Base-by-base conservation (phyloP, 2,329 filamentous ascomycete genomes). In the Decorospora gaudefroyi region DNA sequence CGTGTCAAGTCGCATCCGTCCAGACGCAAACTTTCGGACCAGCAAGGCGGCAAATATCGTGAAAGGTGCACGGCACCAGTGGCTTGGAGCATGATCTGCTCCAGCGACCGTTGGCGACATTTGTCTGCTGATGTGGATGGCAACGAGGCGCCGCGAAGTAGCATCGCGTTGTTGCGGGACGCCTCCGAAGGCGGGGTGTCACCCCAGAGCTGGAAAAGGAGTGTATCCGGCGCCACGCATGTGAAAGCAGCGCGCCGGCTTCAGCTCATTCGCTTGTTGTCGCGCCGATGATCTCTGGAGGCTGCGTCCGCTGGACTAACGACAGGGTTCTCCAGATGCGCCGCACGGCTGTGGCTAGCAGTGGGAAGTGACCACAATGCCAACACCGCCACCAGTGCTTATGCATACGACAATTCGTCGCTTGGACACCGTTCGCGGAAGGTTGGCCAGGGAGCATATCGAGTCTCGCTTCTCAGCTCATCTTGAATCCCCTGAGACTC, bases 261-360 rank as follows among this genome's bases (percentile, higher is more conserved):
- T 34, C 28, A 46, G 48, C 49, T 48, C 46, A 61, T 55, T 58
- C 43, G 56, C 29, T 50, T 34, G 44, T 30, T 52, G 51, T 51
- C 46, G 51, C 36, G 22, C 49, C 46, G 43, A 16, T 32, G 43
- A 16, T 32, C 16, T 31, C 39, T 45, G 35, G 26, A 28, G 31
- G 31, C 32, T 21, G 32, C 30, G 28, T 34, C 23, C 40, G 43
- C 42, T 50, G 23, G 52, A 46, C 46, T 50, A 32, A 51, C n/a
- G 39, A 44, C 59, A 63, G 47, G 61, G 57, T 62, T 64, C 61
- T 65, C 63, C 59, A 63, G 57, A 65, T 57, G 42, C 50, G 53
- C 53, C 51, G 49, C 58, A 57, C 61, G 59, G 63, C 31, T 65
- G 57, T 63, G 59, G 60, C 62, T 44, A 53, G 47, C 51, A 43